A percentile compares a stretch with the other conserved stretches of the same genome.
phyloP scores from a whole-genome alignment of 768 basidiomycete genomes.

The Podaxis mareebaensis region DNA sequence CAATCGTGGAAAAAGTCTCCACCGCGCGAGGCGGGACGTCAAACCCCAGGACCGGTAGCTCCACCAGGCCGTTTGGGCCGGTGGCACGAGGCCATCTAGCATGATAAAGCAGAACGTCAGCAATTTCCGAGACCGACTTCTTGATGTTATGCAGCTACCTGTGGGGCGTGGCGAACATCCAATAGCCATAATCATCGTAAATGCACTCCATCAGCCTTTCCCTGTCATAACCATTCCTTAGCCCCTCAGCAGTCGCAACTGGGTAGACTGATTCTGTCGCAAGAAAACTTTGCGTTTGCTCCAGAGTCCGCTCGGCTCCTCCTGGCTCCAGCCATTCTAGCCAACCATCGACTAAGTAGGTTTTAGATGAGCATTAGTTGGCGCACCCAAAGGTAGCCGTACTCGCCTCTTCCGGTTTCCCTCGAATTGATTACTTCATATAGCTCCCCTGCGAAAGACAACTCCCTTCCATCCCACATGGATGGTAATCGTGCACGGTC shows the following conservation, averaged over 20 bases:
- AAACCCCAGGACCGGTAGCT: not conserved
- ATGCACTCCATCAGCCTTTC: not conserved
- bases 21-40: not conserved
- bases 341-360: not conserved
- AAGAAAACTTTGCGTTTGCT: constrained; percentile 11
- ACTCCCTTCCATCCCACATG: constrained; percentile 3
- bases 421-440: constrained; percentile 18
- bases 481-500: not conserved
- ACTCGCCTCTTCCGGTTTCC: constrained; percentile 13
- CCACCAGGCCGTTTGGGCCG: not conserved
- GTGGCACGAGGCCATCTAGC: not conserved
- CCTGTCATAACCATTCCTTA: not conserved
- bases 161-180: constrained; percentile 17
- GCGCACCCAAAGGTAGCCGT: not conserved
- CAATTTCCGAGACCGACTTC: no score
- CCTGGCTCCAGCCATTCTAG: constrained; percentile 6
- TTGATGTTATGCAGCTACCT: not conserved
- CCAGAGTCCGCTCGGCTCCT: constrained; percentile 12
- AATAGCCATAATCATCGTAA: constrained; percentile 11
- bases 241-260: not conserved
- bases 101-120: no score
- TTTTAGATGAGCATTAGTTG: not conserved
- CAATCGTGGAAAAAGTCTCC: not conserved
- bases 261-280: not conserved
- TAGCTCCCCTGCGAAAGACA: constrained; percentile 16